Evolutionary conservation across 1,139 yeast species (phyloP).

Genomic region (Magnusiomyces tetraspermus): DNA sequence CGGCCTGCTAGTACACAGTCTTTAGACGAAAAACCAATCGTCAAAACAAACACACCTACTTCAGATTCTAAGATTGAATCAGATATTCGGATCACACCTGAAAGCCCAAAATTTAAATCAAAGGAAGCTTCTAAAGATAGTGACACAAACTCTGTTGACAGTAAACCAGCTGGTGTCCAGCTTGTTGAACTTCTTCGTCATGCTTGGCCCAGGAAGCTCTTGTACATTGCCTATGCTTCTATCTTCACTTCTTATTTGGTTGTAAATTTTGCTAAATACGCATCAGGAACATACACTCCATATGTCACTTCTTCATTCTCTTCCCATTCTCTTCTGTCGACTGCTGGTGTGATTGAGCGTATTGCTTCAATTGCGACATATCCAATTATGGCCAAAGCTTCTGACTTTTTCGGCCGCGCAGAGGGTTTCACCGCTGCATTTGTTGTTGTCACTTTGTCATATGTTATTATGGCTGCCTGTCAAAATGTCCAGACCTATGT

Average conservation of each 20-base stretch:
- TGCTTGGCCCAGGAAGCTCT: slow-evolving; percentile 21
- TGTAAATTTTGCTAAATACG: slow-evolving; percentile 33
- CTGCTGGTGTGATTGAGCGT: slow-evolving; percentile 36
- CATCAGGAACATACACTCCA: slow-evolving; percentile 34
- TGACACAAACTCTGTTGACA: slow-evolving; percentile 7
- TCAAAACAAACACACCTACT: too few relatives aligned
- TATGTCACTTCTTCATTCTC: slow-evolving; percentile 36
- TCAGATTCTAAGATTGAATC: too few relatives aligned
- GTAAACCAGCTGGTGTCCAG: slow-evolving; percentile 12
- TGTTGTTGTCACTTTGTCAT: slow-evolving; percentile 28
- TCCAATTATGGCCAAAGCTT: slow-evolving; percentile 36
- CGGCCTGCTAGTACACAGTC: too few relatives aligned
- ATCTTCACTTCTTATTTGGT: slow-evolving; percentile 36
- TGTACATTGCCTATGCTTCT: slow-evolving; percentile 25
- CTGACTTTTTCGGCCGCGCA: slow-evolving; percentile 36
- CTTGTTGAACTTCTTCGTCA: slow-evolving; percentile 12
- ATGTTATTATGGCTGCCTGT: slow-evolving; percentile 30
- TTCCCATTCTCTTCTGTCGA: slow-evolving; percentile 34
- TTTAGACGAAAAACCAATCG: too few relatives aligned
- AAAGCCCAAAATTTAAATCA: too few relatives aligned
- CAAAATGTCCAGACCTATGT: slow-evolving; percentile 30
- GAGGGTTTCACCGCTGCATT: slow-evolving; percentile 34
- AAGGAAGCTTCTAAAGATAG: neutral
- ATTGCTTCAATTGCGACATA: slow-evolving; percentile 35
- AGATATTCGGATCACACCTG: too few relatives aligned